Conservation (phyloP, 139 green algal genomes). For the Coccomyxa sp. region DNA sequence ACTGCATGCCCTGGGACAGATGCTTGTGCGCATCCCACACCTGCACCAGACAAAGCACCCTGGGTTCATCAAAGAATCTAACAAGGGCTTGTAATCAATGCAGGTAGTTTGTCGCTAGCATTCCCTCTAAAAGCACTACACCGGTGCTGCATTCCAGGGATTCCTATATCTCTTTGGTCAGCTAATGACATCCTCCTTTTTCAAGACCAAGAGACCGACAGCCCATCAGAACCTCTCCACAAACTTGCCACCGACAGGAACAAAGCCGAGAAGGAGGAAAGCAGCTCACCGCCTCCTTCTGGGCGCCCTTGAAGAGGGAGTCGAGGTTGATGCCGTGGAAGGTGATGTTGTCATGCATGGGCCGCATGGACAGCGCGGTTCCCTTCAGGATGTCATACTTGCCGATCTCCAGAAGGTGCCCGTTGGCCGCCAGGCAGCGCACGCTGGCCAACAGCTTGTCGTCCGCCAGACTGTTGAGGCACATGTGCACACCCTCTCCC, state of each 20-base stretch:
- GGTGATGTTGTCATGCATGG: slow-evolving; percentile 11
- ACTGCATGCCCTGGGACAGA: not conserved
- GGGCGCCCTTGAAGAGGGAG: not conserved
- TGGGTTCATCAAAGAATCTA: too few relatives aligned
- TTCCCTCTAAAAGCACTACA: too few relatives aligned
- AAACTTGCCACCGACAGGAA: not conserved
- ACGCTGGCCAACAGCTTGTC: slow-evolving; percentile 8
- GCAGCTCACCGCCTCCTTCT: slow-evolving; percentile 2
- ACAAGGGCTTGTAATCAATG: too few relatives aligned
- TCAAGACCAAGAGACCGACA: too few relatives aligned
- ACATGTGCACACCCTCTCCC: not conserved
- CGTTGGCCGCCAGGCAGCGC: not conserved
- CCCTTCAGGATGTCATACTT: slow-evolving; percentile 16
- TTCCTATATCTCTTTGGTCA: too few relatives aligned
- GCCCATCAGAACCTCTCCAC: too few relatives aligned
- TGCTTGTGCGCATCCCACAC: not conserved
- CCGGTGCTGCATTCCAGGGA: too few relatives aligned
- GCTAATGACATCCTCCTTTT: too few relatives aligned
- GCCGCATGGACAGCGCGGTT: slow-evolving; percentile 6
- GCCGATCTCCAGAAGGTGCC: slow-evolving; percentile 9
- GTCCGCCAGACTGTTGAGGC: slow-evolving; percentile 1
- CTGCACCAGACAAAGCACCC: not conserved
- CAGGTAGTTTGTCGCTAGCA: too few relatives aligned
- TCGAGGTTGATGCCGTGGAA: slow-evolving; percentile 16
- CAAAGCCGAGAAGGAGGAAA: not conserved